A percentile compares a stretch with the other conserved stretches of the same genome.
These are phyloP conservation scores for Penicillium canescens DNA, from an alignment of 495 filamentous ascomycete species.

Conservation along the genomic window DNA sequence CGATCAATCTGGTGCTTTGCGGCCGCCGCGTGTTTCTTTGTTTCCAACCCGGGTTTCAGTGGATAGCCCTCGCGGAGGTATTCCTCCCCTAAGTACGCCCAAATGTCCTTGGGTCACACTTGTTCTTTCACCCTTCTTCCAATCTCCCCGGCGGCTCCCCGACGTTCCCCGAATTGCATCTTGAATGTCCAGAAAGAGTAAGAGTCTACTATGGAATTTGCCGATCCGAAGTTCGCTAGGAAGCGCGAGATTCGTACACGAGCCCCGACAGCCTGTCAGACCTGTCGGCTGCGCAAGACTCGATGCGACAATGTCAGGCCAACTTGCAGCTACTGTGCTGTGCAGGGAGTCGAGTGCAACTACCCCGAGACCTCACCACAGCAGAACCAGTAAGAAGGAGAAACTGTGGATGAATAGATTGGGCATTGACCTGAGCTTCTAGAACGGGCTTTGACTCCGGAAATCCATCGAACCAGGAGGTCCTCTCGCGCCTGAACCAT, in stretches of 20 bases:
- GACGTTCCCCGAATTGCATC: constrained; percentile 12
- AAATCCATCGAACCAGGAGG: constrained; percentile 20
- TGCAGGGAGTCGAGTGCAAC: constrained; percentile 26
- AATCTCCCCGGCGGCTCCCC: constrained; percentile 20
- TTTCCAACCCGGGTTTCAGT: not conserved
- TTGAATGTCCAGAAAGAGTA: constrained; percentile 5
- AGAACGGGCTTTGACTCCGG: constrained; percentile 18
- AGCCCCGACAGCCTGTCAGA: constrained; percentile 31
- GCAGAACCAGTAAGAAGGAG: constrained; percentile 21
- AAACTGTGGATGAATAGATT: not conserved
- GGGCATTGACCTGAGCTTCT: constrained; percentile 1
- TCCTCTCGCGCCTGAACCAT: constrained; percentile 22
- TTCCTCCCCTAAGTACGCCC: constrained; percentile 11
- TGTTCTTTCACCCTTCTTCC: constrained; percentile 7
- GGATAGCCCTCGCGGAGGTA: not conserved
- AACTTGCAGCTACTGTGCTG: constrained; percentile 27
- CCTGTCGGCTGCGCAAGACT: constrained; percentile 30
- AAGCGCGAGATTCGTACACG: constrained; percentile 31
- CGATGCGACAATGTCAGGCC: constrained; percentile 31
- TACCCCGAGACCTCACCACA: constrained; percentile 28
- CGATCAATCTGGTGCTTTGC: not conserved
- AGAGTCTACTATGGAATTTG: constrained; percentile 17
- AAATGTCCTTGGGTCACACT: constrained; percentile 16
- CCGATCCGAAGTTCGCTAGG: constrained; percentile 11
- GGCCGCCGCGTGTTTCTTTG: constrained; percentile 14